Percentiles rank a stretch among this genome's conserved stretches.
These are phyloP conservation scores for Phytophthora melonis DNA, from an alignment of 352 stramenopile species.

Conservation along the genomic window DNA sequence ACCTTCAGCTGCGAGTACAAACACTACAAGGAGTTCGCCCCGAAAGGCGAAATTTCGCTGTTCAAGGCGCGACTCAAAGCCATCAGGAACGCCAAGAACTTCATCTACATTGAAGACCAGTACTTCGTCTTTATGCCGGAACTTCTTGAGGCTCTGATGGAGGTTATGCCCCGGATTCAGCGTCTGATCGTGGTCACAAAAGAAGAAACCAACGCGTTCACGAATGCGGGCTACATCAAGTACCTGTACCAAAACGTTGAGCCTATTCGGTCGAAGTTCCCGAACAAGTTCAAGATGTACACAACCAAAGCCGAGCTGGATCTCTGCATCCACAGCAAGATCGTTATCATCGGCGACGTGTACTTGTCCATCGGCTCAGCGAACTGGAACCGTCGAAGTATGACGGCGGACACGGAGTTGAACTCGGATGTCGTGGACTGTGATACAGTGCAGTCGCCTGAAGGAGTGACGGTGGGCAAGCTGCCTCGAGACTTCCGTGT, in stretches of 20 bases:
- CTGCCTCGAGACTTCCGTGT: slow-evolving; percentile 61
- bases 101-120: slow-evolving; percentile 37
- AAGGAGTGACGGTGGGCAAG: slow-evolving; percentile 43
- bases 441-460: slow-evolving; percentile 14
- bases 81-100: slow-evolving; percentile 55
- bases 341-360: slow-evolving; percentile 65
- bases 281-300: slow-evolving; percentile 39
- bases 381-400: slow-evolving; percentile 61
- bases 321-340: slow-evolving; percentile 63
- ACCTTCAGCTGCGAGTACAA: slow-evolving; percentile 69
- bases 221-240: slow-evolving; percentile 44
- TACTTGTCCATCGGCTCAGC: slow-evolving; percentile 60
- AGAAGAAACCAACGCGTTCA: slow-evolving; percentile 26
- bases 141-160: slow-evolving; percentile 49
- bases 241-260: slow-evolving; percentile 56
- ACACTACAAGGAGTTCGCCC: slow-evolving; percentile 59
- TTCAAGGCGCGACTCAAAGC: slow-evolving; percentile 50
- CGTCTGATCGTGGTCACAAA: slow-evolving; percentile 56
- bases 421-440: slow-evolving; percentile 56
- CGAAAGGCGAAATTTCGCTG: slow-evolving; percentile 53
- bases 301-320: slow-evolving; percentile 38
- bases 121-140: slow-evolving; percentile 48
- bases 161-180: slow-evolving; percentile 52
- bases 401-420: slow-evolving; percentile 64
- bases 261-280: slow-evolving; percentile 37